Evolutionary conservation across 768 basidiomycete genomes (phyloP).

Genomic region (Leccinum sublutescens): DNA sequence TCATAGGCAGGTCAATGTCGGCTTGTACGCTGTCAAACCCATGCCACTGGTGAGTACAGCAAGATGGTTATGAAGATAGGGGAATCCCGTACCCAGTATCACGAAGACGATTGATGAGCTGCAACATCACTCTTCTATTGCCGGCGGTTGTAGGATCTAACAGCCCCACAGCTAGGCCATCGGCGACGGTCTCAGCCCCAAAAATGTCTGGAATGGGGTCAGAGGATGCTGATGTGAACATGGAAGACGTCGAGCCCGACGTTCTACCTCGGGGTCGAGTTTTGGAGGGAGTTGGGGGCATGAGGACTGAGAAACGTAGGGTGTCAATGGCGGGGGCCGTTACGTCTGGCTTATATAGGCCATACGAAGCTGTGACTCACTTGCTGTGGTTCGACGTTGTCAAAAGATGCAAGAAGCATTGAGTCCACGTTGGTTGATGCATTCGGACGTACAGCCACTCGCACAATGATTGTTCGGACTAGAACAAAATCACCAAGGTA

Average conservation of each 20-base stretch:
- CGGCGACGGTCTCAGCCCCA: not conserved
- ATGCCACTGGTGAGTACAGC: not conserved
- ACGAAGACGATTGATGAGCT: slow-evolving; percentile 58
- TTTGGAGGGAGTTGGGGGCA: not conserved
- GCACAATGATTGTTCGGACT: not conserved
- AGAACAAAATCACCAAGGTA: not conserved
- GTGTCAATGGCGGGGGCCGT: not conserved
- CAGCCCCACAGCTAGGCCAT: slow-evolving; percentile 45
- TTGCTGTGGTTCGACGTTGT: slow-evolving; percentile 2
- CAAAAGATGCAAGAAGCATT: not conserved
- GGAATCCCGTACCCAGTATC: slow-evolving; percentile 51
- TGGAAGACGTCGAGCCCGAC: not conserved
- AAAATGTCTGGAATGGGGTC: not conserved
- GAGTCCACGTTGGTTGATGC: not conserved
- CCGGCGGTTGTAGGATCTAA: slow-evolving; percentile 44
- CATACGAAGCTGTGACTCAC: slow-evolving; percentile 1
- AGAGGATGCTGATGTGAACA: not conserved
- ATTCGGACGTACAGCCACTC: not conserved
- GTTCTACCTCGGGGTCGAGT: not conserved
- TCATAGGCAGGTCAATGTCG: slow-evolving; percentile 71
- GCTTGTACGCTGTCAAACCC: slow-evolving; percentile 50
- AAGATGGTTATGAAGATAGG: not conserved
- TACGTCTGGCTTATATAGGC: slow-evolving; percentile 12
- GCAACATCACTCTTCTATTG: slow-evolving; percentile 50
- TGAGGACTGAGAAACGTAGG: not conserved